Percentiles rank a stretch among this genome's conserved stretches.
These are phyloP conservation scores for Sclerotiophoma versabilis DNA, from an alignment of 2,329 filamentous ascomycete genomes.

Conservation along the genomic window DNA sequence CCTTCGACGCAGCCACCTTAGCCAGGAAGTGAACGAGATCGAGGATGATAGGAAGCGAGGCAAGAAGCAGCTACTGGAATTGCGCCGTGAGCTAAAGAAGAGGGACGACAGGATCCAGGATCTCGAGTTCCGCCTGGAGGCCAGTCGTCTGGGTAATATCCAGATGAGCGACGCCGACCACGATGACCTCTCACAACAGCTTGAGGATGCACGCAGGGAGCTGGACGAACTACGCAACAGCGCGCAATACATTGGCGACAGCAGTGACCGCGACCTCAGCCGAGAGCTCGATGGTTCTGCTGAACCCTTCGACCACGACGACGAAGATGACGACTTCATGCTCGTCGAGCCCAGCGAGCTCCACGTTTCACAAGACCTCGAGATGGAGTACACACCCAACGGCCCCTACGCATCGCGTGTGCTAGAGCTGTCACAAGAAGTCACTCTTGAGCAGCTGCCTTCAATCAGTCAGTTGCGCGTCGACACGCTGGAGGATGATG, in stretches of 20 bases:
- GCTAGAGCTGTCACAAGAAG: constrained; percentile 36
- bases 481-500: constrained; percentile 34
- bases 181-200: constrained; percentile 42
- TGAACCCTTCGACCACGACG: constrained; percentile 33
- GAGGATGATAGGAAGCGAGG: constrained; percentile 49
- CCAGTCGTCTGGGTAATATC: constrained; percentile 47
- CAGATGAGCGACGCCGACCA: constrained; percentile 47
- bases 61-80: constrained; percentile 46
- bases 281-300: constrained; percentile 26
- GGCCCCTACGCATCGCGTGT: constrained; percentile 41
- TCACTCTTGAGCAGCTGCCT: constrained; percentile 38
- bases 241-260: constrained; percentile 37
- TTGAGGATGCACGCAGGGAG: constrained; percentile 45
- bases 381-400: constrained; percentile 35
- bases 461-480: constrained; percentile 35
- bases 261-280: constrained; percentile 32
- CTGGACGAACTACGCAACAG: constrained; percentile 46
- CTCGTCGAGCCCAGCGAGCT: constrained; percentile 46
- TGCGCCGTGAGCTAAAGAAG: constrained; percentile 47
- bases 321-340: constrained; percentile 39
- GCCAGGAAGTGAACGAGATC: constrained; percentile 51
- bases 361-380: constrained; percentile 38
- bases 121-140: constrained; percentile 47
- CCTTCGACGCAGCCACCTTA: constrained; percentile 51
- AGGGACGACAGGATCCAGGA: constrained; percentile 48